Base-by-base conservation (phyloP, 1,284 basidiomycete species). In the Chondrostereum purpureum region DNA sequence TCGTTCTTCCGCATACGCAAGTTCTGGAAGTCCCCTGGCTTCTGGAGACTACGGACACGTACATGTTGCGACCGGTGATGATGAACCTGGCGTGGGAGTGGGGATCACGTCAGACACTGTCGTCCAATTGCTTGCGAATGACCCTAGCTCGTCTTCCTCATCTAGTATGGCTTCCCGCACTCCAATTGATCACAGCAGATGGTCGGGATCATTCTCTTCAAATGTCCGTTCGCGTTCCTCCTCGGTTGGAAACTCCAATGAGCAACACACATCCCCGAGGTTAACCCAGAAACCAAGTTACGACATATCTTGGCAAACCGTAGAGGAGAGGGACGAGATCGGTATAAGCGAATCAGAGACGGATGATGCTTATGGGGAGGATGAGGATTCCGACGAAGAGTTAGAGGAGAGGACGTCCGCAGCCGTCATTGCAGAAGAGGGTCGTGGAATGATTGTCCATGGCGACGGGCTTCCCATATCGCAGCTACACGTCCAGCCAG, bases 391-490 rank as follows among this genome's bases (percentile, higher is more conserved):
- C 5, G 61, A 65, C 4, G 70, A 75, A n/a, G 72, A 73, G 34
- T 70, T 76, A 38, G 79, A 84, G 46, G 81, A 86, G 54, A 73
- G 81, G 39, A 88, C 87, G 0, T 79, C 83, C 43, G 87, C 87
- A 11, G 70, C 80, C 44, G 75, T 88, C 47, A 68, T 90, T 42
- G 88, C 83, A 23, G 87, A 90, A 56, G 85, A 90, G 64, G 87
- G 87, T 5, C 77, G 83, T 27, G 88, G 86, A 13, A 66, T 87
- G 49, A 90, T 90, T 50, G 80, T 90, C 1, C 78, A 77, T 48
- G 85, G 80, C 16, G 79, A 80, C 49, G 78, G 76, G 42, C 60
- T 72, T 41, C 72, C 82, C 22, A 69, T 88, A 37, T 60, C 67
- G 2, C 75, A 82, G 42, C 67, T 90, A 11, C 73, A 80, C 44